Conservation (phyloP, 1,284 basidiomycete genomes). For the Prillingera fragicola region DNA sequence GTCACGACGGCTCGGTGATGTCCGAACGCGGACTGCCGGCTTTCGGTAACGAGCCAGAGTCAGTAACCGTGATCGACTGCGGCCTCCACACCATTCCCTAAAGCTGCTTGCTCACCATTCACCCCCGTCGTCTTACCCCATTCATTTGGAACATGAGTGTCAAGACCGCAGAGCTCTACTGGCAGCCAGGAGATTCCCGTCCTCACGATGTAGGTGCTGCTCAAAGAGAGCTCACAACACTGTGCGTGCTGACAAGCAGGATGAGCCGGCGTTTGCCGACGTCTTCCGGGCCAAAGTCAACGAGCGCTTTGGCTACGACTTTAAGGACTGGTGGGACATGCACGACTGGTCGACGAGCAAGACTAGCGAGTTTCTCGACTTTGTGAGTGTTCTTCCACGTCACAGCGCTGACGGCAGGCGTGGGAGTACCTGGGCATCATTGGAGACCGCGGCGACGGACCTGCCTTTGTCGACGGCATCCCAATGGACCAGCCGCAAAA, state of each 20-base stretch:
- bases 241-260: too few relatives aligned
- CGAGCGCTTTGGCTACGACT: conserved; percentile 9
- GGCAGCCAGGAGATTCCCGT: conserved; percentile 15
- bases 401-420: not conserved
- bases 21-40: too few relatives aligned
- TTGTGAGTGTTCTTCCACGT: not conserved
- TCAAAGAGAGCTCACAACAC: not conserved
- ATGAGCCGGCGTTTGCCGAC: conserved; percentile 16
- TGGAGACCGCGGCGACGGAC: conserved; percentile 17
- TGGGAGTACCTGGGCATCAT: conserved; percentile 16
- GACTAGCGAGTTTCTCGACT: conserved; percentile 15
- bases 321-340: conserved; percentile 18
- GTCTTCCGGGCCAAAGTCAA: conserved; percentile 16
- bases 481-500: conserved; percentile 18
- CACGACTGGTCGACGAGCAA: conserved; percentile 14
- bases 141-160: too few relatives aligned
- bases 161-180: too few relatives aligned
- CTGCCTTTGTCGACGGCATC: conserved; percentile 14
- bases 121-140: too few relatives aligned
- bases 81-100: too few relatives aligned
- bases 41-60: too few relatives aligned
- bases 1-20: too few relatives aligned
- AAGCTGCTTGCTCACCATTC: too few relatives aligned
- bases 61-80: too few relatives aligned
- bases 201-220: conserved; percentile 11